Conservation (phyloP, 2,329 filamentous ascomycete genomes). For the Aureobasidium sp. region DNA sequence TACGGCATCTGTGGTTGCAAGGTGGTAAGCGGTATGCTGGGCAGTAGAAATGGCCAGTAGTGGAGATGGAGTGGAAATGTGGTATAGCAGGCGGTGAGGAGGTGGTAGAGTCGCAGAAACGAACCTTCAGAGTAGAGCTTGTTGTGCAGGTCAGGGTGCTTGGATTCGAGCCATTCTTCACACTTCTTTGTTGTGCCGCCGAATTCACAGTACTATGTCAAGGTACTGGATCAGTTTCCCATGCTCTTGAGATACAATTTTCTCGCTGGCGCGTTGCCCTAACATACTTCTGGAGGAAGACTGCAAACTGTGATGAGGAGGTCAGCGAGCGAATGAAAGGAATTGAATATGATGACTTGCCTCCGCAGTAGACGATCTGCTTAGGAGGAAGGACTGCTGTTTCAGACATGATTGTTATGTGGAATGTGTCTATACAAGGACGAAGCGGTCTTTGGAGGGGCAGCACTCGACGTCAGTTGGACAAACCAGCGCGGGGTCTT, state of each 20-base stretch:
- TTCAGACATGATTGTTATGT: conserved; percentile 26
- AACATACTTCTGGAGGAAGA: conserved; percentile 60
- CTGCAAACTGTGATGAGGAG: conserved; percentile 48
- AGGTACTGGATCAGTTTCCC: conserved; percentile 6
- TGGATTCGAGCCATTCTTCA: conserved; percentile 83
- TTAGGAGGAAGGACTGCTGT: conserved; percentile 36
- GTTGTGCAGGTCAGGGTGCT: conserved; percentile 66
- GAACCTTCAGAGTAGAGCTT: conserved; percentile 79
- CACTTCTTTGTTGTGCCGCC: conserved; percentile 95
- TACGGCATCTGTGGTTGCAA: conserved; percentile 48
- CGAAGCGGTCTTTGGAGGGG: conserved; percentile 4
- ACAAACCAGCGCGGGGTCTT: neutral
- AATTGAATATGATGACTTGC: conserved; percentile 32
- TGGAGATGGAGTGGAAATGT: no score
- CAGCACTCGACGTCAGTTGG: neutral
- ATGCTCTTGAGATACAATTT: neutral
- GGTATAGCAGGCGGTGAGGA: neutral
- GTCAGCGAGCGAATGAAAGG: conserved; percentile 20
- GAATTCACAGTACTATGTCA: conserved; percentile 87
- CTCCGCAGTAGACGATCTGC: conserved; percentile 55
- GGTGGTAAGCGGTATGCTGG: neutral
- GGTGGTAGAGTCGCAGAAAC: neutral
- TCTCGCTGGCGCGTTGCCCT: conserved; percentile 21
- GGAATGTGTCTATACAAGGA: neutral
- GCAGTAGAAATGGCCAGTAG: no score